Base-by-base conservation (phyloP, 495 filamentous ascomycete species). In the Elaphomyces granulatus region DNA sequence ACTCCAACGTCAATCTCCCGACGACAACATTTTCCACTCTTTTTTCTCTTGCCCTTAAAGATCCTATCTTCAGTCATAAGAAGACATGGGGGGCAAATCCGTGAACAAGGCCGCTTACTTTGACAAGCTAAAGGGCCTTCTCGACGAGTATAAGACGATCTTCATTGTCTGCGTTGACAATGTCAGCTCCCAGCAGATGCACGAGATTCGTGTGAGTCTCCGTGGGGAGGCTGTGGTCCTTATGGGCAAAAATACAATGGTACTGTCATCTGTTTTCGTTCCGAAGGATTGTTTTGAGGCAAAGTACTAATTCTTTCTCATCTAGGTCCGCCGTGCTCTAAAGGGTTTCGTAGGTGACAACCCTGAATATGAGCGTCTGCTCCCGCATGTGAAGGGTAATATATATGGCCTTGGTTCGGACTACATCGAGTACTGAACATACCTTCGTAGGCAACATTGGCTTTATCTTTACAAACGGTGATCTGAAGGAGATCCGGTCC, bases 181-280 rank as follows among this genome's bases (percentile, higher is more conserved):
- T 88, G 83, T 83, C 67, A 82, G 78, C 63, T 99, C 90, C 41
- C 90, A 99, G 79, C 90, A 99, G 78, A 99, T 99, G 90, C 90
- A 99, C 82, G 90, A 99, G 76, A 96, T 96, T 63, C 81, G 90
- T 66, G 69, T 77, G 52, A 66, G 80, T 54, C 77, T 95, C 61
- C 82, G 87, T 64, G 80, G 82, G 30, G 69, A 92, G 60, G 87
- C 74, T 66, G 80, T 94, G 51, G 86, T 96, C 47, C 75, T 96
- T 65, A 99, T 99, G 90, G 90, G 90, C 58, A 99, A 99, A 78
- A 99, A 99, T 75, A 96, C 88, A 61, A 96, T 96, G 88, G 87
- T 86, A 62, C 23, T 10, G 32, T 8, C 8, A 4, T 37, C 8
- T 23, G 23, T 21, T 19, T 8, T 3, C 18, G 8, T 14, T 15